Evolutionary conservation across 2,329 filamentous ascomycete species (phyloP).

Genomic region (Neopestalotiopsis clavispora): DNA sequence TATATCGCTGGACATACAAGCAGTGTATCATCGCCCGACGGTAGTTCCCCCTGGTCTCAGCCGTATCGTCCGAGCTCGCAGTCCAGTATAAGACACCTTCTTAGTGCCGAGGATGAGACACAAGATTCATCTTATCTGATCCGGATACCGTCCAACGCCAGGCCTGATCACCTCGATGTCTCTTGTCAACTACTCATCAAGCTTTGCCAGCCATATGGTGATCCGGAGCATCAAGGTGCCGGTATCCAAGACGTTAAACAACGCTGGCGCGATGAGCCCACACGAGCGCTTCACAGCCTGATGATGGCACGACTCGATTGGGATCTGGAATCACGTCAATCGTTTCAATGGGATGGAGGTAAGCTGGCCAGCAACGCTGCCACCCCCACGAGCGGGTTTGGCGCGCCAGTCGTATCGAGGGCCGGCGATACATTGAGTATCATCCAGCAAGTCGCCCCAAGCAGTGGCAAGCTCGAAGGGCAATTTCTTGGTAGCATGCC

Average conservation of each 20-base stretch:
- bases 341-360: conserved; percentile 11
- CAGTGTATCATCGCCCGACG: neutral
- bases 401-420: neutral
- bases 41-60: neutral
- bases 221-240: neutral
- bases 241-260: conserved; percentile 13
- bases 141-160: conserved; percentile 4
- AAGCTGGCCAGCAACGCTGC: neutral
- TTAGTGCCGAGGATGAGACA: neutral
- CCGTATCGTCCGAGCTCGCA: neutral
- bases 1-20: neutral
- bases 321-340: conserved; percentile 15
- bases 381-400: neutral
- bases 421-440: neutral
- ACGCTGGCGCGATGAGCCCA: conserved; percentile 14
- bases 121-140: conserved; percentile 8
- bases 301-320: conserved; percentile 20
- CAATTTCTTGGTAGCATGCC: neutral
- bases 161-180: neutral
- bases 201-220: conserved; percentile 20
- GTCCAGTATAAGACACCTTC: neutral
- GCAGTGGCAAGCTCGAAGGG: neutral
- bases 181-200: conserved; percentile 5
- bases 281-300: conserved; percentile 5
- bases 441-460: neutral